A percentile compares a stretch with the other conserved stretches of the same genome.
Conservation (phyloP, 1,284 basidiomycete species). For the Schizophyllum commune region DNA sequence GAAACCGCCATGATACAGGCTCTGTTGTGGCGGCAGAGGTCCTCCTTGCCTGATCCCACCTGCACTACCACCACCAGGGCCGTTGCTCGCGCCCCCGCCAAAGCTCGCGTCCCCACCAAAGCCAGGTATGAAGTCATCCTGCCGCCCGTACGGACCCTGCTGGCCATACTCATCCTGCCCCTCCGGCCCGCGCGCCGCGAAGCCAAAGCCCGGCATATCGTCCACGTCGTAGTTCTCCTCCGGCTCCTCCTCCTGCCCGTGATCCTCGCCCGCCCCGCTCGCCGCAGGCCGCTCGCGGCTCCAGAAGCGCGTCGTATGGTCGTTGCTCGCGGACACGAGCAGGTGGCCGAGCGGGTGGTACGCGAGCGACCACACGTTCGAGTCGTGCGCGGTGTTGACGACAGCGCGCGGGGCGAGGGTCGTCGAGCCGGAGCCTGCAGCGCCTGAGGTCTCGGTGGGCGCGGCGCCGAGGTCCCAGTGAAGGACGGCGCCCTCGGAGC, state of each 20-base stretch:
- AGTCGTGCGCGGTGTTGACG: conserved; percentile 91
- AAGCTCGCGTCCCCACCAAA: neutral
- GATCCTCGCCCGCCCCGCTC: neutral
- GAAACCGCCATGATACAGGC: neutral
- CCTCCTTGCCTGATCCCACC: neutral
- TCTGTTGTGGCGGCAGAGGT: neutral
- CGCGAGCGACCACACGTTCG: conserved; percentile 91
- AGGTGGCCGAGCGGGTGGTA: conserved; percentile 97
- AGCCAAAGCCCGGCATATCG: neutral
- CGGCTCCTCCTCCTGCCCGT: neutral
- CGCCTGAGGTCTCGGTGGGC: conserved; percentile 34
- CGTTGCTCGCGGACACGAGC: conserved; percentile 88
- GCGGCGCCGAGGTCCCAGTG: conserved; percentile 77
- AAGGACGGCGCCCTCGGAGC: conserved; percentile 86
- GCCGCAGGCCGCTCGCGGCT: conserved; percentile 69
- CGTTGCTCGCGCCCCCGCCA: neutral
- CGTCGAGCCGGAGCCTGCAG: conserved; percentile 21
- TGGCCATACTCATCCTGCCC: neutral
- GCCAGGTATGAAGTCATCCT: neutral
- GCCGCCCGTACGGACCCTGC: neutral
- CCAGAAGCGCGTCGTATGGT: conserved; percentile 98
- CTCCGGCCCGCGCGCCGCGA: neutral
- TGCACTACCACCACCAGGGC: neutral
- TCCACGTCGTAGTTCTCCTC: neutral
- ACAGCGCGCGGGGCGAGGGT: conserved; percentile 63